Conservation (phyloP, 306 rosid genomes). For the Delonix regia region DNA sequence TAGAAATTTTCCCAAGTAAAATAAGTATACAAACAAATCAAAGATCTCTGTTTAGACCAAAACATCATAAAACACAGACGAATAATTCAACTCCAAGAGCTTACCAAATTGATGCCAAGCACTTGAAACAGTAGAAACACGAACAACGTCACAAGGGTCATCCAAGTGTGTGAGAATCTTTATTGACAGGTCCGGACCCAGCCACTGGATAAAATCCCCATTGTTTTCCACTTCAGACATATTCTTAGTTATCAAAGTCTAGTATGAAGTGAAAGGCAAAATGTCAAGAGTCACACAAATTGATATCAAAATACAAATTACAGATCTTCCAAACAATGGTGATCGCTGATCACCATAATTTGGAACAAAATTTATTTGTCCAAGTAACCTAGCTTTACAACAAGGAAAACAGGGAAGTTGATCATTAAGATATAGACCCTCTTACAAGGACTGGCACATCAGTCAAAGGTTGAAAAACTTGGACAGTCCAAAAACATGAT, state of each 20-base stretch:
- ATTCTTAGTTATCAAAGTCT: slow-evolving; percentile 31
- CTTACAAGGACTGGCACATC: slow-evolving; percentile 2
- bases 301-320: slow-evolving; percentile 3
- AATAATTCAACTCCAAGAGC: slow-evolving; percentile 23
- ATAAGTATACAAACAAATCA: neutral
- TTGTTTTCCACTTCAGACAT: slow-evolving; percentile 46
- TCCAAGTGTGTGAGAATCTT: slow-evolving; percentile 59
- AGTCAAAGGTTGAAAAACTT: slow-evolving; percentile 6
- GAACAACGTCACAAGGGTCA: slow-evolving; percentile 66
- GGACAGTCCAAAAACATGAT: slow-evolving; percentile 18
- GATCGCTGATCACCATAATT: neutral
- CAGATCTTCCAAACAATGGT: neutral
- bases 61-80: slow-evolving; percentile 4
- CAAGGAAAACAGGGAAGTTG: slow-evolving; percentile 3
- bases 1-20: neutral
- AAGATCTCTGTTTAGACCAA: slow-evolving; percentile 3
- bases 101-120: slow-evolving; percentile 65
- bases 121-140: slow-evolving; percentile 52
- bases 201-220: slow-evolving; percentile 49
- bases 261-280: slow-evolving; percentile 18
- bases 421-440: neutral
- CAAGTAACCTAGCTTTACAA: neutral
- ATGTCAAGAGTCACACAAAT: slow-evolving; percentile 18
- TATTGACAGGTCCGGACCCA: slow-evolving; percentile 55
- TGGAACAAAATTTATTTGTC: neutral